Conservation (phyloP, 192 early-diverging fungal species). For the Mortierella alpina region DNA sequence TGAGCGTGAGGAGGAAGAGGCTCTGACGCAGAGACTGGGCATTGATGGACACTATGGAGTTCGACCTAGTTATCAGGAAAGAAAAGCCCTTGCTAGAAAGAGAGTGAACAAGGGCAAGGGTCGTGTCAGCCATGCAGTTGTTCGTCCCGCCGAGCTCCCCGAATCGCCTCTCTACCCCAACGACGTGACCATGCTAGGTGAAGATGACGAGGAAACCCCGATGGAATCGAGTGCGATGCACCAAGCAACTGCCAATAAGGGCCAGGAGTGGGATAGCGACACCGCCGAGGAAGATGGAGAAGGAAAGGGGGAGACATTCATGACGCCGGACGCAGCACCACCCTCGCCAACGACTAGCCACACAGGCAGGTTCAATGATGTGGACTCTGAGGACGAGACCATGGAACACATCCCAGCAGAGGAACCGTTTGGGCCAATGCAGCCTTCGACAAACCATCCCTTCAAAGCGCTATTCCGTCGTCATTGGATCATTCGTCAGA, state of each 20-base stretch:
- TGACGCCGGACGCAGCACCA: slow-evolving; percentile 26
- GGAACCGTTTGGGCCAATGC: slow-evolving; percentile 53
- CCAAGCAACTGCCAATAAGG: slow-evolving; percentile 3
- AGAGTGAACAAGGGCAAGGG: slow-evolving; percentile 37
- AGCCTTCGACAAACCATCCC: slow-evolving; percentile 58
- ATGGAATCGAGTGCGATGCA: not conserved
- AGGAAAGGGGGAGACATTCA: slow-evolving; percentile 52
- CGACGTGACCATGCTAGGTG: slow-evolving; percentile 48
- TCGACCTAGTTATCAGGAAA: slow-evolving; percentile 36
- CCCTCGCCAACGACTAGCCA: slow-evolving; percentile 37
- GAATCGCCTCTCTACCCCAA: slow-evolving; percentile 48
- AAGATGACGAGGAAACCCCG: slow-evolving; percentile 31
- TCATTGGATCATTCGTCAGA: slow-evolving; percentile 82
- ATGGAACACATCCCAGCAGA: slow-evolving; percentile 30
- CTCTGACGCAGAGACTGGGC: slow-evolving; percentile 50
- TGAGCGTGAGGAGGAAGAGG: slow-evolving; percentile 52
- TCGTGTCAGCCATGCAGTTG: slow-evolving; percentile 12
- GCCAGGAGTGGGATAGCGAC: slow-evolving; percentile 50
- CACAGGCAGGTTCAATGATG: slow-evolving; percentile 48
- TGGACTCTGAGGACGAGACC: slow-evolving; percentile 36
- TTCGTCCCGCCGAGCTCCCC: slow-evolving; percentile 37
- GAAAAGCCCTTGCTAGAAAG: slow-evolving; percentile 29
- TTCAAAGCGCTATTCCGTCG: slow-evolving; percentile 86
- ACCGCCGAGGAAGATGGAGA: slow-evolving; percentile 55
- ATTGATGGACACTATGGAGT: slow-evolving; percentile 49